These are phyloP conservation scores for Eucalyptus grandis DNA, from an alignment of 345 rosid species.

Conservation along the genomic window DNA sequence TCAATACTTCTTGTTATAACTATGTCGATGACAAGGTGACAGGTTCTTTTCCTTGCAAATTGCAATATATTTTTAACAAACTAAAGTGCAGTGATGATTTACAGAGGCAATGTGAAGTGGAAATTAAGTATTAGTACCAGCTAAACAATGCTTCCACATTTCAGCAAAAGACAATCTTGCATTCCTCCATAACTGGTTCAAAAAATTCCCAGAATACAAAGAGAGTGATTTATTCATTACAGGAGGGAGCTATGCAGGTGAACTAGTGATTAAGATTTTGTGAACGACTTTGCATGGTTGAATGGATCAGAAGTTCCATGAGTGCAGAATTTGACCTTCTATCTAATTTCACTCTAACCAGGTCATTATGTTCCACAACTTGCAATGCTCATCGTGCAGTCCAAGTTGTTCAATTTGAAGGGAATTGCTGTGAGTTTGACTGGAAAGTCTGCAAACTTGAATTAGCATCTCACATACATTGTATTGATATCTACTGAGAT, in stretches of 20 bases:
- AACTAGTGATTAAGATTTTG: background rate
- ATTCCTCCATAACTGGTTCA: constrained; percentile 17
- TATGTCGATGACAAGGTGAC: constrained; percentile 6
- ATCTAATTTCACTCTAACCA: background rate
- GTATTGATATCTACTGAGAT: background rate
- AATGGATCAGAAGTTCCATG: background rate
- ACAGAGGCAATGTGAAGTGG: background rate
- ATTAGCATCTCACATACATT: background rate
- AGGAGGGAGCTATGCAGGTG: constrained; percentile 25
- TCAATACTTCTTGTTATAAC: constrained; percentile 4
- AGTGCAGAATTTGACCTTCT: background rate
- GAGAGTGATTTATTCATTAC: constrained; percentile 19
- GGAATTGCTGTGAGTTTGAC: constrained; percentile 27
- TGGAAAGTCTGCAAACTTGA: background rate
- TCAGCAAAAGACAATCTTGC: constrained; percentile 18
- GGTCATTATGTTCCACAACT: constrained; percentile 53
- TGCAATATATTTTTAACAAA: background rate
- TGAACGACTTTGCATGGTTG: background rate
- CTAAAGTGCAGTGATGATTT: background rate
- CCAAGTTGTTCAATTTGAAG: constrained; percentile 18
- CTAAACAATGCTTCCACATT: background rate
- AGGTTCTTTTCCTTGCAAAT: background rate
- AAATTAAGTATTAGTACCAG: background rate
- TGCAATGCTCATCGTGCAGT: constrained; percentile 14
- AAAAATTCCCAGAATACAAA: constrained; percentile 19